phyloP scores from a whole-genome alignment of 2,329 filamentous ascomycete genomes.

The Aspergillus proliferans region DNA sequence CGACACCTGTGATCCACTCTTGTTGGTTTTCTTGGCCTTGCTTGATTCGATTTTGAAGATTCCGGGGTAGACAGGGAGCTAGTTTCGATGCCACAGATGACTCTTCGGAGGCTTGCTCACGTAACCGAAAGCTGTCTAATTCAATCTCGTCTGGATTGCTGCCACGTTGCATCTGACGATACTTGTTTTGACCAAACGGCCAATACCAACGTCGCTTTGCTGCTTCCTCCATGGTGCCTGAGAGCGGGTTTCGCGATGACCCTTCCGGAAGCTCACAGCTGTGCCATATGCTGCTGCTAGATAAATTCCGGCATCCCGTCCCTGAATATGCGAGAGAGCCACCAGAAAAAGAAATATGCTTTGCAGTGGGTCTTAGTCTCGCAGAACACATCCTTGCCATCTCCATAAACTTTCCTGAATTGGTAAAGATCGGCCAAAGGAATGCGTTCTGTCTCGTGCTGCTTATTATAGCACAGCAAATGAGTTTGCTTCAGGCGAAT shows the following conservation, averaged over 20 bases:
- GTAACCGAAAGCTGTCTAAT: background rate
- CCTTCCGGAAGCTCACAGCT: too few relatives aligned
- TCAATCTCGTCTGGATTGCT: background rate
- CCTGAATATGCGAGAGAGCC: too few relatives aligned
- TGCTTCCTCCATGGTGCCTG: background rate
- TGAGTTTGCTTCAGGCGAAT: too few relatives aligned
- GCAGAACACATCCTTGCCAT: too few relatives aligned
- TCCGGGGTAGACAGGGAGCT: background rate
- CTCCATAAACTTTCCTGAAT: too few relatives aligned
- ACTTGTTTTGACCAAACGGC: background rate
- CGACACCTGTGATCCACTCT: constrained; percentile 8
- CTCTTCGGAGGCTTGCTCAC: background rate
- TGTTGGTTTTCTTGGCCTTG: background rate
- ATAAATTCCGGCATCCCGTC: too few relatives aligned
- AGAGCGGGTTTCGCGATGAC: background rate
- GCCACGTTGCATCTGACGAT: background rate
- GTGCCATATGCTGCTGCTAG: too few relatives aligned
- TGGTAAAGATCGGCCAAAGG: too few relatives aligned
- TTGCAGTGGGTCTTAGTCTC: too few relatives aligned
- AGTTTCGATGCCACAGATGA: background rate
- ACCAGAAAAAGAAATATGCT: too few relatives aligned
- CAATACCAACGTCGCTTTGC: background rate
- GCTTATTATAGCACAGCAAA: too few relatives aligned
- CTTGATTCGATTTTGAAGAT: background rate
- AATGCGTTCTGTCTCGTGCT: too few relatives aligned